Evolutionary conservation across 1,284 basidiomycete species (phyloP).

Genomic region (Neolentinus lepideus): DNA sequence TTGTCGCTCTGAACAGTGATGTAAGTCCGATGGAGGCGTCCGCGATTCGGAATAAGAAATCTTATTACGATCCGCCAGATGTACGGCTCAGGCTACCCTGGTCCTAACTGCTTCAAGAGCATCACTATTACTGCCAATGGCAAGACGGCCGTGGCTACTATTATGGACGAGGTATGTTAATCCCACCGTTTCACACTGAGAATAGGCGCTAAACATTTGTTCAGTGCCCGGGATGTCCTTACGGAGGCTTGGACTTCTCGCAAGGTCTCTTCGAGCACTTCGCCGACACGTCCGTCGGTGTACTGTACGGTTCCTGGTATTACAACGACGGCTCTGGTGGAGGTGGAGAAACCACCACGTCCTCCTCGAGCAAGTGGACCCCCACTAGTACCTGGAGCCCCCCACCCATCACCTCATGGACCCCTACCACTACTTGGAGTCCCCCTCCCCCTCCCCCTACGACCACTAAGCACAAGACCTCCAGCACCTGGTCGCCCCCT

Average conservation of each 20-base stretch:
- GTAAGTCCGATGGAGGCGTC: slow-evolving; percentile 1
- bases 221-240: slow-evolving; percentile 68
- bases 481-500: slow-evolving; percentile 16
- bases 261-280: slow-evolving; percentile 65
- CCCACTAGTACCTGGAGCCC: not conserved
- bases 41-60: not conserved
- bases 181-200: not conserved
- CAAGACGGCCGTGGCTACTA: slow-evolving; percentile 34
- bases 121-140: slow-evolving; percentile 41
- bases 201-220: not conserved
- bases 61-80: slow-evolving; percentile 2
- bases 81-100: slow-evolving; percentile 18
- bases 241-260: slow-evolving; percentile 75
- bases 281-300: slow-evolving; percentile 36
- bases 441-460: slow-evolving; percentile 16
- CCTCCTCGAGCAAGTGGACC: not conserved
- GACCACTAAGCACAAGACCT: slow-evolving; percentile 15
- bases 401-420: slow-evolving; percentile 6
- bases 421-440: slow-evolving; percentile 15
- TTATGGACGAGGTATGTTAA: slow-evolving; percentile 33
- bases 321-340: slow-evolving; percentile 19
- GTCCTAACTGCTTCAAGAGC: slow-evolving; percentile 35
- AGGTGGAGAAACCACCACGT: slow-evolving; percentile 1
- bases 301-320: slow-evolving; percentile 52
- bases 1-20: slow-evolving; percentile 28